These are phyloP conservation scores for Cymbomonas tetramitiformis DNA, from an alignment of 139 green algal species.

Conservation along the genomic window DNA sequence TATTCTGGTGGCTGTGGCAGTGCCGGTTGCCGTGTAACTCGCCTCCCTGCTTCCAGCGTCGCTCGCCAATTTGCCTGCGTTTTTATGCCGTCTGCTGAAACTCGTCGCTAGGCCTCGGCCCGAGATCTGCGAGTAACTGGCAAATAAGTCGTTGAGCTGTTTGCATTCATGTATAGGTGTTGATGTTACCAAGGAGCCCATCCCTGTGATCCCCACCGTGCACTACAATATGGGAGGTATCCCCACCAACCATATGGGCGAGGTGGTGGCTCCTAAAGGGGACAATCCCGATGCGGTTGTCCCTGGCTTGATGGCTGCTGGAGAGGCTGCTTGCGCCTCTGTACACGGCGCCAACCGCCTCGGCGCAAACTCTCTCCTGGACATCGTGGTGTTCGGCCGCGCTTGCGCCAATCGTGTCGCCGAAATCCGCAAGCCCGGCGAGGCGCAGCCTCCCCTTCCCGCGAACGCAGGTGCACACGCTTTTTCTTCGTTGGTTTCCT, in stretches of 20 bases:
- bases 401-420: slow-evolving; percentile 68
- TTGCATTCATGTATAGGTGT: too few species aligned
- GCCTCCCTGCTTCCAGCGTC: too few species aligned
- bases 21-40: too few species aligned
- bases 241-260: slow-evolving; percentile 85
- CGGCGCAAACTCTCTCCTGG: slow-evolving; percentile 91
- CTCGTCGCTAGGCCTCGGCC: too few species aligned
- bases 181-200: slow-evolving; percentile 89
- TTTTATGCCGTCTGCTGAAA: too few species aligned
- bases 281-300: slow-evolving; percentile 67
- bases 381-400: slow-evolving; percentile 97
- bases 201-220: slow-evolving; percentile 90
- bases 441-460: slow-evolving; percentile 54
- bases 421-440: slow-evolving; percentile 63
- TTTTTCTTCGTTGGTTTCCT: too few species aligned
- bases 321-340: slow-evolving; percentile 78
- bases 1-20: too few species aligned
- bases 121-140: too few species aligned
- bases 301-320: slow-evolving; percentile 81
- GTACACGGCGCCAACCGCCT: slow-evolving; percentile 97
- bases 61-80: too few species aligned
- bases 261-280: slow-evolving; percentile 39
- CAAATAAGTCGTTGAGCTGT: too few species aligned
- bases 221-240: slow-evolving; percentile 99
- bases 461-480: slow-evolving; percentile 51